These are phyloP conservation scores for Picea abies DNA, from an alignment of 83 land plant genomes.

Conservation along the genomic window DNA sequence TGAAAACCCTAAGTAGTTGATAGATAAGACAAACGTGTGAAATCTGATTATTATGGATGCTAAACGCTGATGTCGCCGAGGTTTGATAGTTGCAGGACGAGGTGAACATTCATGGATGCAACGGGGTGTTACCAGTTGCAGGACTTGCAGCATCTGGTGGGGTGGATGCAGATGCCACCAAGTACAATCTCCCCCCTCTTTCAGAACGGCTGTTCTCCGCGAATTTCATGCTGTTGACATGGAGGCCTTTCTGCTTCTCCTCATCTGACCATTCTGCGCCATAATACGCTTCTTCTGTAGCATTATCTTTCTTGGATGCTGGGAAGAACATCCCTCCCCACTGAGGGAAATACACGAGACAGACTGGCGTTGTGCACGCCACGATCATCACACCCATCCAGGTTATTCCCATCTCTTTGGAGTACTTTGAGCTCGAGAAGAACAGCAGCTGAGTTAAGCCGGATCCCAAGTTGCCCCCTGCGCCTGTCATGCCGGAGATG, in stretches of 20 bases:
- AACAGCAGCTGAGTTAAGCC: constrained; percentile 36
- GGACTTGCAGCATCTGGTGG: too few species aligned
- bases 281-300: constrained; percentile 67
- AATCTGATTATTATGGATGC: too few species aligned
- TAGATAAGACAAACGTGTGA: too few species aligned
- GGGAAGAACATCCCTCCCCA: constrained; percentile 82
- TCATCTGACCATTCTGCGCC: constrained; percentile 53
- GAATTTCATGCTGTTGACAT: constrained; percentile 57
- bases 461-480: constrained; percentile 51
- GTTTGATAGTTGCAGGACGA: too few species aligned
- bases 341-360: constrained; percentile 64
- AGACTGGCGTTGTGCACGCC: constrained; percentile 54
- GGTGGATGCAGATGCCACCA: constrained; percentile 10
- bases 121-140: too few species aligned
- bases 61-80: too few species aligned
- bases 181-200: constrained; percentile 29
- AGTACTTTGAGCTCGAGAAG: constrained; percentile 22
- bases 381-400: constrained; percentile 79
- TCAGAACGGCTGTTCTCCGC: constrained; percentile 67
- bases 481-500: constrained; percentile 44
- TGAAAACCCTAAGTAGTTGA: too few species aligned
- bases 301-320: constrained; percentile 27
- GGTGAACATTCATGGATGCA: too few species aligned
- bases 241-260: constrained; percentile 59
- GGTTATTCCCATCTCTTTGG: constrained; percentile 48